Evolutionary conservation across 1,284 basidiomycete species (phyloP), one percentile per base, ranked within the genome.

Genomic region (Apiotrichum mycotoxinovorans): DNA sequence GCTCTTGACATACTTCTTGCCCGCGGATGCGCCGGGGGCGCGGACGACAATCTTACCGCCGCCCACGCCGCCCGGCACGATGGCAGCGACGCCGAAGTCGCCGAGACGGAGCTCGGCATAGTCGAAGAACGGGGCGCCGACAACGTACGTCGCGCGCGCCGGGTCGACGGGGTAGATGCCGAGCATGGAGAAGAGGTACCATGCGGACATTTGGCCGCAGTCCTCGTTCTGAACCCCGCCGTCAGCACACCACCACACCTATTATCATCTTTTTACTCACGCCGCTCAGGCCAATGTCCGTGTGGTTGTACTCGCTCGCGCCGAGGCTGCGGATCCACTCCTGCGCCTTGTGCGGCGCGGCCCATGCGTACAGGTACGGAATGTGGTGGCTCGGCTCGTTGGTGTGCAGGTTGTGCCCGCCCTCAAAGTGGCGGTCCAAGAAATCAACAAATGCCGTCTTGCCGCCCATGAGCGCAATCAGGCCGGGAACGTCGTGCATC

Each of bases 81-180:
- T 30, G 7, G 30, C 30, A 30, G 12, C 30, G 7, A 30, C 30
- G n/a, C n/a, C n/a, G 12, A 30, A 30, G 30, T 30, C 30, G 30
- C 66, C 22, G 60, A 99, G 80, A 49, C 84, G 81, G 60, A 96
- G 78, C 14, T 91, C 88, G 26, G 98, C 89, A 72, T 98, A 98
- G 55, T 94, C 94, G 48, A 88, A 84, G 1, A 91, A 89, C 55
- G 94, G 83, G 64, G 90, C 93, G 43, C 91, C 93, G 48, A 75
- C 64, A 18, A 83, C 84, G 71, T 91, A 86, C 15, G 89, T 87
- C 54, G 83, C 83, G 0, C 85, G 86, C 0, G 87, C 86, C 0
- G 88, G 88, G 69, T 89, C 85, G 51, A 91, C 87, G n/a, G 89
- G 88, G 66, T 91, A 92, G 75, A 91, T 87, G 0, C 89, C 89